These are phyloP conservation scores for Hemileccinum rubropunctum DNA, from an alignment of 768 basidiomycete genomes.

Conservation along the genomic window DNA sequence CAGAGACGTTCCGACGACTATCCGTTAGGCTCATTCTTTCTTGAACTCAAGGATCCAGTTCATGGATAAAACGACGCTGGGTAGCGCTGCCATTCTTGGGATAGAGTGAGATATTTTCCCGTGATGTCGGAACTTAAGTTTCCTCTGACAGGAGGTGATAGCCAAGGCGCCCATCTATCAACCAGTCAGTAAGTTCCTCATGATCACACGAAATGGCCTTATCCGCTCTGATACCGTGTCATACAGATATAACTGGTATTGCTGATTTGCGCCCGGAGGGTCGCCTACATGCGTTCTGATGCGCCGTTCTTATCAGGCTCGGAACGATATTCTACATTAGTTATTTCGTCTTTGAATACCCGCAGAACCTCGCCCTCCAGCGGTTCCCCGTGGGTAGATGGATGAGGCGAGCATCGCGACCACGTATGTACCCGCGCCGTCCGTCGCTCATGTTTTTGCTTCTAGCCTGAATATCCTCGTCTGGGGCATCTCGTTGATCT, in stretches of 20 bases:
- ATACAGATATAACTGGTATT: constrained; percentile 63
- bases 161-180: constrained; percentile 57
- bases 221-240: not conserved
- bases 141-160: constrained; percentile 22
- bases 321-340: constrained; percentile 74
- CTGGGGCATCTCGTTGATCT: constrained; percentile 60
- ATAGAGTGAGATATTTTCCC: constrained; percentile 46
- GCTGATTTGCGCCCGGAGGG: not conserved
- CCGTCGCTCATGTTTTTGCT: not conserved
- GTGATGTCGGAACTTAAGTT: not conserved
- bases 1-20: not conserved
- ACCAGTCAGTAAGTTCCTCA: constrained; percentile 53
- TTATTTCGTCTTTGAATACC: constrained; percentile 70
- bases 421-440: not conserved
- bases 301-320: constrained; percentile 43
- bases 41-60: constrained; percentile 59
- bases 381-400: constrained; percentile 75
- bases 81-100: constrained; percentile 65
- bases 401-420: constrained; percentile 55
- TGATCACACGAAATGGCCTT: not conserved
- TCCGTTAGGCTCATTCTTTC: not conserved
- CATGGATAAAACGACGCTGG: constrained; percentile 75
- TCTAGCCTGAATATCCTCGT: constrained; percentile 60
- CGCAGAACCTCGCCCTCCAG: constrained; percentile 70
- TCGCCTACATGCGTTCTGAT: not conserved